These are phyloP conservation scores for Straminergon stramineum DNA, from an alignment of 225 moss, liverwort and hornwort genomes.

Conservation along the genomic window DNA sequence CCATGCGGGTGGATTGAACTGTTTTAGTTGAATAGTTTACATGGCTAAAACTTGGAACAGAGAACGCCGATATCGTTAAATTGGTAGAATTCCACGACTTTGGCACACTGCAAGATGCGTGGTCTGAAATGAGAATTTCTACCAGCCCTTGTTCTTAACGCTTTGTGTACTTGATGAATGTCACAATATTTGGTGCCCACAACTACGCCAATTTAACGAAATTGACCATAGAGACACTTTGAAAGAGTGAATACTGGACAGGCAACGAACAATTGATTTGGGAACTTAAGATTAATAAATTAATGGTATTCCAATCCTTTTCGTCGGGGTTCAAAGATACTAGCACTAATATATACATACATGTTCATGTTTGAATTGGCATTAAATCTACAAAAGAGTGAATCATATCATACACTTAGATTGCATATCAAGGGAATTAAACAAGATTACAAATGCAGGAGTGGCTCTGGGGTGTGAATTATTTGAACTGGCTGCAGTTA, in stretches of 20 bases:
- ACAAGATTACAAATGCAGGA: not conserved
- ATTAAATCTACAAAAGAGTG: not conserved
- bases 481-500: not conserved
- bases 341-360: not conserved
- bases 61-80: not conserved
- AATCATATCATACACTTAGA: not conserved
- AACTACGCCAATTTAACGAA: no score
- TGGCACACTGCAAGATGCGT: not conserved
- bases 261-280: not conserved
- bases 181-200: not conserved
- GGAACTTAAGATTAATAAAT: not conserved
- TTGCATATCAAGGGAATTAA: not conserved
- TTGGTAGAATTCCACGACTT: not conserved
- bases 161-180: not conserved
- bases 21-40: no score
- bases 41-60: not conserved
- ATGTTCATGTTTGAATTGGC: not conserved
- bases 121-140: not conserved
- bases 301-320: not conserved
- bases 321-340: no score
- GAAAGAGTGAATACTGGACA: not conserved
- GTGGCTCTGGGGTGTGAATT: not conserved
- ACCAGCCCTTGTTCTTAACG: not conserved
- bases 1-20: not conserved
- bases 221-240: not conserved